Percentiles rank a stretch among this genome's conserved stretches.
These are phyloP conservation scores for Luzula sylvatica DNA, from an alignment of 176 grass and related monocot species.

Conservation along the genomic window DNA sequence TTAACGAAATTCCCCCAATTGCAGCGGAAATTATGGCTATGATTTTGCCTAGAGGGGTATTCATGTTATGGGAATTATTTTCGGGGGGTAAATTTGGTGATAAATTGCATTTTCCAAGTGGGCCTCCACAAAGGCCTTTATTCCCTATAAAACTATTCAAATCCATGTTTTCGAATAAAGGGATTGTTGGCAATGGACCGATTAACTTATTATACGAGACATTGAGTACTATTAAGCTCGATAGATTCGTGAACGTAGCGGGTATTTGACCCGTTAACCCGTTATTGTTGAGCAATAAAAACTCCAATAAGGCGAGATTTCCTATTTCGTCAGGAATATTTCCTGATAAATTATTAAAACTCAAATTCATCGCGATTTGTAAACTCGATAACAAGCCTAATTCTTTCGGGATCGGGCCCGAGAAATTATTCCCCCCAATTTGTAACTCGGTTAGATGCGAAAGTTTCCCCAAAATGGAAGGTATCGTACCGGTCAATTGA, in stretches of 20 bases:
- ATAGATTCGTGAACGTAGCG: constrained; percentile 77
- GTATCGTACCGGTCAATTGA: constrained; percentile 55
- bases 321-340: constrained; percentile 85
- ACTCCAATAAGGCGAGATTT: constrained; percentile 69
- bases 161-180: constrained; percentile 72
- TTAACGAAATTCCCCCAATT: constrained; percentile 83
- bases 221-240: constrained; percentile 81
- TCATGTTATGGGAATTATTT: constrained; percentile 19
- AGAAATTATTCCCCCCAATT: constrained; percentile 83
- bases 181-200: constrained; percentile 51
- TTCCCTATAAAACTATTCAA: constrained; percentile 75
- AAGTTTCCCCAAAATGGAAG: constrained; percentile 63
- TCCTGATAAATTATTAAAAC: constrained; percentile 68
- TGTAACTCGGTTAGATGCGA: constrained; percentile 86
- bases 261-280: constrained; percentile 82
- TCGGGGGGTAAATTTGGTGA: constrained; percentile 31
- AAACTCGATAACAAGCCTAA: constrained; percentile 70
- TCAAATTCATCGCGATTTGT: constrained; percentile 97
- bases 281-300: constrained; percentile 80
- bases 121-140: constrained; percentile 83
- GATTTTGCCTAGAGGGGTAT: constrained; percentile 51
- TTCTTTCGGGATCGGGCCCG: constrained; percentile 75
- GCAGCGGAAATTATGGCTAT: constrained; percentile 80
- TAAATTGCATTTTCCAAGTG: constrained; percentile 55
- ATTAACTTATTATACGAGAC: constrained; percentile 90